These are phyloP conservation scores for Solanum medicagineum DNA, from an alignment of 257 asterid species.

Conservation along the genomic window DNA sequence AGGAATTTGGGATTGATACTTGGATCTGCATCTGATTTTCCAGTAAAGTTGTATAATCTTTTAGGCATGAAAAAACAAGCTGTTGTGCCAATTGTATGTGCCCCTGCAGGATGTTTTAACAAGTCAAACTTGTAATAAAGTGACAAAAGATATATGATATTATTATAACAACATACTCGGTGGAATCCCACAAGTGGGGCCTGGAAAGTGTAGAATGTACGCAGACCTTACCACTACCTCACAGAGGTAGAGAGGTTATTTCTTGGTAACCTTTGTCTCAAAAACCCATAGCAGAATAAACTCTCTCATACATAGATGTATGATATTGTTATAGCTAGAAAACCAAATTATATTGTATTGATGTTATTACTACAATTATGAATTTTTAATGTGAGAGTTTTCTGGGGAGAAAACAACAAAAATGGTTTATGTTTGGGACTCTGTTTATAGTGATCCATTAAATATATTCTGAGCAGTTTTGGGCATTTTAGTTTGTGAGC, in stretches of 20 bases:
- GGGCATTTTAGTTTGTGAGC: neutral
- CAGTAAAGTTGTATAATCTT: slow-evolving; percentile 17
- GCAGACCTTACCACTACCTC: too few species aligned
- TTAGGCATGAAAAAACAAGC: slow-evolving; percentile 37
- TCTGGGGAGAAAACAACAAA: neutral
- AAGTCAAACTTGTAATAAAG: neutral
- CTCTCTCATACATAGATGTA: too few species aligned
- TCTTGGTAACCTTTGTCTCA: too few species aligned
- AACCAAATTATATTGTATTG: neutral
- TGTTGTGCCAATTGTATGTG: slow-evolving; percentile 33
- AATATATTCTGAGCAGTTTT: neutral
- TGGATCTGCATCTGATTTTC: slow-evolving; percentile 12
- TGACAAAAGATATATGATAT: neutral
- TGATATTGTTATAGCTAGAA: too few species aligned
- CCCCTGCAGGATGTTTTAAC: slow-evolving; percentile 10
- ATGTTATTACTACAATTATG: neutral
- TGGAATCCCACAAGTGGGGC: too few species aligned
- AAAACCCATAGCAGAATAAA: too few species aligned
- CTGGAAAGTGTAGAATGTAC: too few species aligned
- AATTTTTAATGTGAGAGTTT: neutral
- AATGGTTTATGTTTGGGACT: neutral
- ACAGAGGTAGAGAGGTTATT: too few species aligned
- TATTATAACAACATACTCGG: too few species aligned
- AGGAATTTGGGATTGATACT: slow-evolving; percentile 10
- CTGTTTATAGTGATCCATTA: neutral